These are phyloP conservation scores for Beauveria sp. DNA, from an alignment of 2,329 filamentous ascomycete genomes.

Conservation along the genomic window DNA sequence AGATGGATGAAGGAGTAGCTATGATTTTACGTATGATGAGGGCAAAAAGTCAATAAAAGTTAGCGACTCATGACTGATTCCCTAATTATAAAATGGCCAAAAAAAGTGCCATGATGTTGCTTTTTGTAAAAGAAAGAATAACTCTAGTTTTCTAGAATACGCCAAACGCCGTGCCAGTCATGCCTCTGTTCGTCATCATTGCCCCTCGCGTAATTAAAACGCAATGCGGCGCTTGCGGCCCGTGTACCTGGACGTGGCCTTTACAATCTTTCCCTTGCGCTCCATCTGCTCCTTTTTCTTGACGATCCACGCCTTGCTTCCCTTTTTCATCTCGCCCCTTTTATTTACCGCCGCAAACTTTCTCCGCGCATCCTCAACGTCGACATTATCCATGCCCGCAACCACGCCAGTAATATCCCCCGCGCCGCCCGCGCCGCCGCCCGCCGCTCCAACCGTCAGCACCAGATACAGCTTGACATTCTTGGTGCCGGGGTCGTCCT, in stretches of 20 bases:
- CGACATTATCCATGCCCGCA: constrained; percentile 78
- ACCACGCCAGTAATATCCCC: constrained; percentile 87
- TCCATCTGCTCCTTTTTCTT: constrained; percentile 92
- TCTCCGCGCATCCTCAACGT: constrained; percentile 64
- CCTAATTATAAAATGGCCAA: not conserved
- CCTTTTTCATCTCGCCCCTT: constrained; percentile 57
- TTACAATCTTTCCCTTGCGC: constrained; percentile 88
- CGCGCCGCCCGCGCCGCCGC: constrained; percentile 32
- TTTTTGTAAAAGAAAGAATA: not conserved
- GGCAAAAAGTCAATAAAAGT: constrained; percentile 7
- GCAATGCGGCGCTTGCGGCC: constrained; percentile 75
- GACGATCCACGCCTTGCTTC: constrained; percentile 75
- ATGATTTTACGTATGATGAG: constrained; percentile 12
- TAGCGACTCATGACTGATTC: not conserved
- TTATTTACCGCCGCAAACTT: constrained; percentile 39
- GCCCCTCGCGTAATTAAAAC: constrained; percentile 44
- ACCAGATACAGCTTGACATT: constrained; percentile 95
- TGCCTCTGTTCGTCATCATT: constrained; percentile 2
- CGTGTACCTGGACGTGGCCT: constrained; percentile 86
- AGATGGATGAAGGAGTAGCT: constrained; percentile 24
- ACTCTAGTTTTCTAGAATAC: not conserved
- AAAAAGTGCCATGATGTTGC: constrained; percentile 3
- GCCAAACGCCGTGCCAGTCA: constrained; percentile 18
- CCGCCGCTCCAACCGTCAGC: constrained; percentile 69
- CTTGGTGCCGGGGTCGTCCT: constrained; percentile 95